Evolutionary conservation across 176 grass and related monocot species (phyloP).

Genomic region (Hsuehochloa calcarea): DNA sequence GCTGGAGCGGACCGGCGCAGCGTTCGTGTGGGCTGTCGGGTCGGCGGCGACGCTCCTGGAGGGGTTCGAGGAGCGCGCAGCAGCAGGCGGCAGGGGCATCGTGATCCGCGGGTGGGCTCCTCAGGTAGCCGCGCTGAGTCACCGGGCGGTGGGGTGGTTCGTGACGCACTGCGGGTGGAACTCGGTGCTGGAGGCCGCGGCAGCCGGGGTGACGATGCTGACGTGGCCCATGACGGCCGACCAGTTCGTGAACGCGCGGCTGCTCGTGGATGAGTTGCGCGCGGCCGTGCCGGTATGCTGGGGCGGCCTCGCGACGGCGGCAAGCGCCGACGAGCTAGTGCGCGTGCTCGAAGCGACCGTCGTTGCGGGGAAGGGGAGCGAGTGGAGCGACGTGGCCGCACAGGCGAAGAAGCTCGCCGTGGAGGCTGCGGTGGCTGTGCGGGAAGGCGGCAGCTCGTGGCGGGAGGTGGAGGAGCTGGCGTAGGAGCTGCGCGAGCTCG

Average conservation of each 20-base stretch:
- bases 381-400: not conserved
- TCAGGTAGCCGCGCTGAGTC: slow-evolving; percentile 65
- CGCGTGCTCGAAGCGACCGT: slow-evolving; percentile 12
- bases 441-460: slow-evolving; percentile 51
- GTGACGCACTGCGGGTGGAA: slow-evolving; percentile 64
- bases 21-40: slow-evolving; percentile 50
- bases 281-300: slow-evolving; percentile 38
- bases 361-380: not conserved
- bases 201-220: slow-evolving; percentile 62
- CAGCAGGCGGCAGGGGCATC: slow-evolving; percentile 9
- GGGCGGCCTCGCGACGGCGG: slow-evolving; percentile 37
- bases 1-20: slow-evolving; percentile 39
- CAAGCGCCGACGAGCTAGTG: slow-evolving; percentile 26
- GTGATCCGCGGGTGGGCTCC: slow-evolving; percentile 75
- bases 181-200: slow-evolving; percentile 46
- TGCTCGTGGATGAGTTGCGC: slow-evolving; percentile 44
- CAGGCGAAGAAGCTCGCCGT: slow-evolving; percentile 26
- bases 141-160: slow-evolving; percentile 68
- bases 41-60: slow-evolving; percentile 19
- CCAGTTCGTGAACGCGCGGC: slow-evolving; percentile 61
- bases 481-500: not conserved
- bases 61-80: slow-evolving; percentile 45
- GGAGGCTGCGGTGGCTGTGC: slow-evolving; percentile 18
- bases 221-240: slow-evolving; percentile 67
- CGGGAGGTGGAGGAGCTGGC: slow-evolving; percentile 17